phyloP scores from a whole-genome alignment of 2,329 filamentous ascomycete species.

The Mycosphaerella arachidis region DNA sequence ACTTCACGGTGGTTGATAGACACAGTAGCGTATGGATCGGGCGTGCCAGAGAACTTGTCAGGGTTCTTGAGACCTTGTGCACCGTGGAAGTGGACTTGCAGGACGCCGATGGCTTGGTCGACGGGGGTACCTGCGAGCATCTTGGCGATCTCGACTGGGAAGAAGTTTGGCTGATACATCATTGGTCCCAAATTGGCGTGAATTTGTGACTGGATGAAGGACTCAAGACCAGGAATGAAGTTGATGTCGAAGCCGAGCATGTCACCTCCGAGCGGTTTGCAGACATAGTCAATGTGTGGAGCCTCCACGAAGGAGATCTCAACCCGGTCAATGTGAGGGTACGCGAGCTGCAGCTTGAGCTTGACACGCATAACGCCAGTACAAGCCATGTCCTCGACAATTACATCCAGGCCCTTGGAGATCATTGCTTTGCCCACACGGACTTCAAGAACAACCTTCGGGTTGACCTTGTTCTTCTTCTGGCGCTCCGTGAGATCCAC shows the following conservation, averaged over 20 bases:
- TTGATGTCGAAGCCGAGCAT: conserved; percentile 98
- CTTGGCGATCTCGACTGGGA: conserved; percentile 97
- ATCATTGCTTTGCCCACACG: conserved; percentile 93
- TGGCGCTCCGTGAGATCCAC: conserved; percentile 87
- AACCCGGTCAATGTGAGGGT: conserved; percentile 89
- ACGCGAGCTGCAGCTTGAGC: conserved; percentile 92
- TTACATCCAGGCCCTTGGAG: conserved; percentile 93
- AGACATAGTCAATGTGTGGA: conserved; percentile 91
- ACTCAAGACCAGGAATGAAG: conserved; percentile 91
- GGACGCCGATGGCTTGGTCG: conserved; percentile 90
- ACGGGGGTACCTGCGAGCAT: conserved; percentile 92
- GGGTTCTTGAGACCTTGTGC: conserved; percentile 90
- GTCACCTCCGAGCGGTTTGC: conserved; percentile 94
- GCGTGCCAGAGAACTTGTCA: conserved; percentile 86
- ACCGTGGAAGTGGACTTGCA: conserved; percentile 86
- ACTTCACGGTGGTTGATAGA: conserved; percentile 78
- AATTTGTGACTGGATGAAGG: conserved; percentile 92
- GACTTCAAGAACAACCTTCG: conserved; percentile 92
- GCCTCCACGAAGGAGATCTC: conserved; percentile 92
- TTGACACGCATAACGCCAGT: conserved; percentile 94
- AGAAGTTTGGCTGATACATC: conserved; percentile 98
- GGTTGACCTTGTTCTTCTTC: conserved; percentile 92
- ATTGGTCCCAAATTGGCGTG: conserved; percentile 90
- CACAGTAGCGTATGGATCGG: conserved; percentile 83
- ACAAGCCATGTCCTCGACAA: conserved; percentile 97